Evolutionary conservation across 1,284 basidiomycete species (phyloP).

Genomic region (Apiotrichum montevideense): DNA sequence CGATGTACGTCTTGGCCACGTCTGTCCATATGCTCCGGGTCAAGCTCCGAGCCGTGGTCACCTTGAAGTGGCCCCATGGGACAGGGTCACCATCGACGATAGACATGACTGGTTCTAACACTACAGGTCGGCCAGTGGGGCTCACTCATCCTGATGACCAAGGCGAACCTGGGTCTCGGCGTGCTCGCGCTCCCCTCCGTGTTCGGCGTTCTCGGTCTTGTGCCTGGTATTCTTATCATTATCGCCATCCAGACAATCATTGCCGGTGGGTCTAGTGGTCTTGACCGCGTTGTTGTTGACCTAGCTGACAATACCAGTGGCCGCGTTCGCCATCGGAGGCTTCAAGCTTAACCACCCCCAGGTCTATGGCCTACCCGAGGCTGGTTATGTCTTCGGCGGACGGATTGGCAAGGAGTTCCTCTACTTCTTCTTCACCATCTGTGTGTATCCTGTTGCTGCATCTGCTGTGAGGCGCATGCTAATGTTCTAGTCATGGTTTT

Average conservation of each 20-base stretch:
- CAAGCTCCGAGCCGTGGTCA: too few species aligned
- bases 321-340: slow-evolving; percentile 13
- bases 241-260: slow-evolving; percentile 29
- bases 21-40: too few species aligned
- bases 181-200: slow-evolving; percentile 35
- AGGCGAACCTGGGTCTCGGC: slow-evolving; percentile 37
- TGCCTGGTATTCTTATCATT: slow-evolving; percentile 34
- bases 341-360: slow-evolving; percentile 27
- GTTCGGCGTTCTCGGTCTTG: slow-evolving; percentile 27
- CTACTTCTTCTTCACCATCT: slow-evolving; percentile 8
- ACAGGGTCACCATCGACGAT: too few species aligned
- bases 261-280: slow-evolving; percentile 20
- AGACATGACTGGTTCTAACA: background rate
- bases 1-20: slow-evolving; percentile 10
- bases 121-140: slow-evolving; percentile 15
- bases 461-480: too few species aligned
- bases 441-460: background rate
- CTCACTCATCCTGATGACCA: slow-evolving; percentile 25
- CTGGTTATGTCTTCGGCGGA: slow-evolving; percentile 29
- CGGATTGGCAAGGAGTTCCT: slow-evolving; percentile 6
- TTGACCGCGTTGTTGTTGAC: background rate
- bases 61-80: too few species aligned
- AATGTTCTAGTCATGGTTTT: slow-evolving; percentile 20
- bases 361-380: slow-evolving; percentile 26
- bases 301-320: slow-evolving; percentile 1